These are phyloP conservation scores for Colletotrichum siamense DNA, from an alignment of 2,329 filamentous ascomycete genomes.

Conservation along the genomic window DNA sequence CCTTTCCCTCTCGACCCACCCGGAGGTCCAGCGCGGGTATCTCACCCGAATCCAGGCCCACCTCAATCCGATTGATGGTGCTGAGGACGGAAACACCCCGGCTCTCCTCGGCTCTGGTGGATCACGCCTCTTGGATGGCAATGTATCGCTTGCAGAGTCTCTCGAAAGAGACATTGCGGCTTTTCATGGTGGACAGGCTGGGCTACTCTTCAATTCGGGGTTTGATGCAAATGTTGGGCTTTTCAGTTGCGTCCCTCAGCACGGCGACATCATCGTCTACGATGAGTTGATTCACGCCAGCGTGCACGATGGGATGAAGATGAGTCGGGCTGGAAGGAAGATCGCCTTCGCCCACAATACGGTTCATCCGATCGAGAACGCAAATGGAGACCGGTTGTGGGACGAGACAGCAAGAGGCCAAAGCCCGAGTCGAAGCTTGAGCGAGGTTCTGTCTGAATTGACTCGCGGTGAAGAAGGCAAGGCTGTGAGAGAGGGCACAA, in stretches of 20 bases:
- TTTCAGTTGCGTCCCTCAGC: constrained; percentile 64
- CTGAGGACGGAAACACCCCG: constrained; percentile 13
- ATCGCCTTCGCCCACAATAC: constrained; percentile 65
- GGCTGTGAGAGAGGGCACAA: constrained; percentile 37
- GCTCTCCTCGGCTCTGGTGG: constrained; percentile 57
- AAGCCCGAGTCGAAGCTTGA: constrained; percentile 26
- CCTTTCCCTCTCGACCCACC: constrained; percentile 71
- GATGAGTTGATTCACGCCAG: constrained; percentile 82
- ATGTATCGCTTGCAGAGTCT: constrained; percentile 46
- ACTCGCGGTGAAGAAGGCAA: constrained; percentile 36
- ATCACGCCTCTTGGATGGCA: constrained; percentile 60
- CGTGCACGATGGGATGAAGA: constrained; percentile 76
- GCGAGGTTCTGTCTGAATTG: constrained; percentile 33
- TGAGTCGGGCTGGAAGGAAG: constrained; percentile 58
- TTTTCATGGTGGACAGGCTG: constrained; percentile 52
- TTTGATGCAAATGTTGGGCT: constrained; percentile 72
- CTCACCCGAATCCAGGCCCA: constrained; percentile 43
- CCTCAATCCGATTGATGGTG: constrained; percentile 1
- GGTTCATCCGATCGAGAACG: constrained; percentile 28
- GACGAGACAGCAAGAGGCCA: neutral
- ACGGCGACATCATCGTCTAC: constrained; percentile 69
- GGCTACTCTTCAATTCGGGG: constrained; percentile 62
- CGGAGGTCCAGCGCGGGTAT: constrained; percentile 66
- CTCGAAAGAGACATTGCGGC: constrained; percentile 52
- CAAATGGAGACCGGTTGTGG: neutral